Evolutionary conservation across 495 filamentous ascomycete genomes (phyloP).

Genomic region (Parathielavia appendiculata): DNA sequence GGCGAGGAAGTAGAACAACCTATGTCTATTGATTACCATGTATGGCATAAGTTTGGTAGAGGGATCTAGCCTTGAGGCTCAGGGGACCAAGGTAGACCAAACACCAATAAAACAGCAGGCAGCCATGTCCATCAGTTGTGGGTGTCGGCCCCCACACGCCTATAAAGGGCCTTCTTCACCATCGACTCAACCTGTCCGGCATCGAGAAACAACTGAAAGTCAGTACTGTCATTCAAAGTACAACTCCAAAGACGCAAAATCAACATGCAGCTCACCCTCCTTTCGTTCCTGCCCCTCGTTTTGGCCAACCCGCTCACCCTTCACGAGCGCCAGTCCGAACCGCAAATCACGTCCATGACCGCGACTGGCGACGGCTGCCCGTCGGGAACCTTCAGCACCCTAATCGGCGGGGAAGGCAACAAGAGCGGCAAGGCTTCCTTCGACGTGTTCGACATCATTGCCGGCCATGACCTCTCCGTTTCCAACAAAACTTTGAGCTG

Average conservation of each 20-base stretch:
- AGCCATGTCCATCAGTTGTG: no score
- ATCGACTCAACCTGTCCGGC: no score
- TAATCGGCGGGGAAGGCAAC: not conserved
- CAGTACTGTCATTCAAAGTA: not conserved
- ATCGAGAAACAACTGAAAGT: not conserved
- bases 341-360: not conserved
- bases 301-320: not conserved
- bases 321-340: not conserved
- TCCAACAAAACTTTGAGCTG: not conserved
- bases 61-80: not conserved
- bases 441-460: not conserved
- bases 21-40: not conserved
- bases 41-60: not conserved
- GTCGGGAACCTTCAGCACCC: constrained; percentile 3
- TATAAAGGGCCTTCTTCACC: no score
- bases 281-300: not conserved
- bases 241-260: not conserved
- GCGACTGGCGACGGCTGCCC: constrained; percentile 4
- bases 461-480: not conserved
- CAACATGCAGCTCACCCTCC: not conserved
- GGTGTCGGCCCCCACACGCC: no score
- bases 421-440: not conserved
- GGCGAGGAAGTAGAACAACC: not conserved
- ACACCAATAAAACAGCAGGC: no score
- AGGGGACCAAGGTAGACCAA: no score